A percentile compares a stretch with the other conserved stretches of the same genome.
Evolutionary conservation across 129 eudicot genomes (phyloP).

Genomic region (Kitagawia praeruptora): DNA sequence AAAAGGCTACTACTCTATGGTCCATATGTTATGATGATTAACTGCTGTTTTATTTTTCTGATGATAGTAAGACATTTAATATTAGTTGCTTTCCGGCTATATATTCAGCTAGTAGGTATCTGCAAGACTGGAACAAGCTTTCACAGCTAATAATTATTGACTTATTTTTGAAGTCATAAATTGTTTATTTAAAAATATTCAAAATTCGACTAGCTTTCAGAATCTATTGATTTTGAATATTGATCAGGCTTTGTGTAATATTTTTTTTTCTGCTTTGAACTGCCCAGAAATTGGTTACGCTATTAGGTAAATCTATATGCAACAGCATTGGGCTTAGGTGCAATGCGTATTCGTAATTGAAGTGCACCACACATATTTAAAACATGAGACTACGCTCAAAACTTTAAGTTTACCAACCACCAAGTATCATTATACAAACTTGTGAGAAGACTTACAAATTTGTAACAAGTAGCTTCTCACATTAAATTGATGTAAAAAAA

Average conservation of each 20-base stretch:
- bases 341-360: conserved; percentile 47
- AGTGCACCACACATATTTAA: conserved; percentile 18
- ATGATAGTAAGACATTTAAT: background rate
- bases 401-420: background rate
- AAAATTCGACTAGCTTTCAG: background rate
- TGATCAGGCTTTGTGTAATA: background rate
- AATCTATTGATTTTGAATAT: background rate
- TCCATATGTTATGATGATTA: background rate
- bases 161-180: background rate
- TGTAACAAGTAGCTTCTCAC: background rate
- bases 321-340: background rate
- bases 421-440: background rate
- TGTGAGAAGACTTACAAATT: background rate
- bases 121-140: background rate
- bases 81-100: background rate
- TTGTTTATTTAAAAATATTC: background rate
- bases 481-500: background rate
- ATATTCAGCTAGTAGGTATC: background rate
- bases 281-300: background rate
- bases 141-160: background rate
- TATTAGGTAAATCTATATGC: background rate
- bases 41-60: background rate
- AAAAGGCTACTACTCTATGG: background rate
- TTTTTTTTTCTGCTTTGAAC: too few relatives aligned
- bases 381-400: background rate